Evolutionary conservation across 345 rosid species (phyloP).

Genomic region (Hibiscus tridactylites): DNA sequence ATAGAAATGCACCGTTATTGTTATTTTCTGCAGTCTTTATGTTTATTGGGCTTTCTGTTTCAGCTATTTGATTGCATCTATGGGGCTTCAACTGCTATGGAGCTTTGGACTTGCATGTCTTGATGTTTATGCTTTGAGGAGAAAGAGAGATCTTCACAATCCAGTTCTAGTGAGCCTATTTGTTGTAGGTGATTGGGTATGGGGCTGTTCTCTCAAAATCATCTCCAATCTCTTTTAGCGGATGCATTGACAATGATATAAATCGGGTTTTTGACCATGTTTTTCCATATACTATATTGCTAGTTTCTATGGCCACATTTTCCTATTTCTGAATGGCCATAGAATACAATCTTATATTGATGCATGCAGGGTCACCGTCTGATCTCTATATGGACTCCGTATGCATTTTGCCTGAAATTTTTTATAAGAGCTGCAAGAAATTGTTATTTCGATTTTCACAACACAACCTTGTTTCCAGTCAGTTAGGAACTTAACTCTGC

Average conservation of each 20-base stretch:
- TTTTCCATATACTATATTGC: neutral
- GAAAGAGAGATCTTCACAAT: slow-evolving; percentile 73
- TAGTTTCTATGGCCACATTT: neutral
- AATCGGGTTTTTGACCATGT: neutral
- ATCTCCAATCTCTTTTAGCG: neutral
- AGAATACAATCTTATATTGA: neutral
- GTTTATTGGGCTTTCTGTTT: slow-evolving; percentile 16
- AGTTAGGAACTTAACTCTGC: neutral
- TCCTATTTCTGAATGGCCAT: neutral
- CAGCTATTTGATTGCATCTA: slow-evolving; percentile 90
- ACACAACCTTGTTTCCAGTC: neutral
- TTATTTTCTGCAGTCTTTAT: slow-evolving; percentile 6
- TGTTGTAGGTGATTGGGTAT: slow-evolving; percentile 91
- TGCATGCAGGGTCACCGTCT: neutral
- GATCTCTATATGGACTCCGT: neutral
- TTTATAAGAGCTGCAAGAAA: neutral
- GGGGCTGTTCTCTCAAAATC: slow-evolving; percentile 5
- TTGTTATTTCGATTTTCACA: neutral
- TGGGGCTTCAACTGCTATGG: slow-evolving; percentile 91
- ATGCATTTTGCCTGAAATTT: neutral
- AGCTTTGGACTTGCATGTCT: slow-evolving; percentile 95
- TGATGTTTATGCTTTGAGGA: slow-evolving; percentile 65
- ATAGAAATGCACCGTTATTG: neutral
- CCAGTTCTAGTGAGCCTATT: slow-evolving; percentile 83
- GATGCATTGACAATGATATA: neutral